Base-by-base conservation (phyloP, 371 early-diverging fungal genomes). In the Choanephora cucurbitarum region DNA sequence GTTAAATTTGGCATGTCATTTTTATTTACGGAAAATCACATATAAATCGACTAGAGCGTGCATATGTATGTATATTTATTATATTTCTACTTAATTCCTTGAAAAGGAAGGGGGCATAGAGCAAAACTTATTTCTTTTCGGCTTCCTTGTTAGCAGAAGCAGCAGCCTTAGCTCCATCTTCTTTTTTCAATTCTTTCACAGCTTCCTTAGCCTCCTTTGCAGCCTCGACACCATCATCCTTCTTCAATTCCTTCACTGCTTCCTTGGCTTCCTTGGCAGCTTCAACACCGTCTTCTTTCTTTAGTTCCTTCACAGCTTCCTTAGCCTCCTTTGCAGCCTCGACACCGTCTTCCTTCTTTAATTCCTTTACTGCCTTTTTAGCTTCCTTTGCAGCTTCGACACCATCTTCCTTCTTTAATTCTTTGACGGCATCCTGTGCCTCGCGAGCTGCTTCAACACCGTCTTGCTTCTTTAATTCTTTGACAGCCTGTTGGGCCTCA, bases 101-200 rank as follows among this genome's bases (percentile, higher is more conserved):
- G 10, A 9, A 37, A 37, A 37, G 14, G 10, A 2, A 37, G 14
- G 37, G 2, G 4, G 3, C 28, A 28, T n/a, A n/a, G n/a, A 28
- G 7, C 28, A 28, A 28, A 28, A 11, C 47, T 17, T 64, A 55
- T 32, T 43, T 32, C 7, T 58, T 56, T n/a, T 44, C 44, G 13
- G 28, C 45, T 1, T 44, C 50, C n/a, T 60, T 45, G 14, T 46
- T 14, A 17, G 62, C 62, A 7, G 44, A n/a, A 3, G 50, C 14
- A 17, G 54, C 58, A 46, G 64, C 55, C 37, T 58, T 19, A 15
- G 42, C 52, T 31, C 57, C 57, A 37, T 62, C 55, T 31, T 61
- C 57, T 22, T 61, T 44, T 48, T 63, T 61, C 24, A 56, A 49
- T 41, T 43, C 56, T 21, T 47, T 44, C 0, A 62, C 61, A 6